Conservation (phyloP, 2,329 filamentous ascomycete species). For the Calycina marina region DNA sequence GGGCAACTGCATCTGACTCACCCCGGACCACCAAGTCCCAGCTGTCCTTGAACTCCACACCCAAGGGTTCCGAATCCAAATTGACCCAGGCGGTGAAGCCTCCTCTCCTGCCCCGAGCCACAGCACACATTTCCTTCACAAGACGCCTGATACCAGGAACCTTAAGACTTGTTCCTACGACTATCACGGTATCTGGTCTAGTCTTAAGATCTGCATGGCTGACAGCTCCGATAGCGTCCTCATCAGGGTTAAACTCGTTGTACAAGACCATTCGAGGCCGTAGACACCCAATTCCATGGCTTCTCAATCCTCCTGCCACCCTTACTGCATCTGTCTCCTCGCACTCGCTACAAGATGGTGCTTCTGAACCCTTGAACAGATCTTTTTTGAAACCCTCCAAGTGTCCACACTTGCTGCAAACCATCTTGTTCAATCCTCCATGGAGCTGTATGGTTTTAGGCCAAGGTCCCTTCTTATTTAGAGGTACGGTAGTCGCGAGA, state of each 20-base stretch:
- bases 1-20: constrained; percentile 77
- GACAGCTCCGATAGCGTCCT: constrained; percentile 87
- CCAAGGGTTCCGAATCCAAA: constrained; percentile 67
- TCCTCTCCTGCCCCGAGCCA: constrained; percentile 67
- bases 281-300: constrained; percentile 81
- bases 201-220: constrained; percentile 73
- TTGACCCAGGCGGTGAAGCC: constrained; percentile 94
- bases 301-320: constrained; percentile 69
- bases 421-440: constrained; percentile 88
- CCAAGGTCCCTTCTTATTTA: constrained; percentile 79
- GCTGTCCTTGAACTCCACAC: constrained; percentile 75
- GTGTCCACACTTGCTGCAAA: constrained; percentile 81
- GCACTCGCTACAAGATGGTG: constrained; percentile 68
- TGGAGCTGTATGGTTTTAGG: constrained; percentile 87
- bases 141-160: constrained; percentile 85
- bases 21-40: constrained; percentile 87
- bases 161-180: constrained; percentile 90
- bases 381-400: constrained; percentile 62
- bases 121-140: constrained; percentile 78
- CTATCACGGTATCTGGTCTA: constrained; percentile 80
- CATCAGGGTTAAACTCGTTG: constrained; percentile 93
- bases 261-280: constrained; percentile 92
- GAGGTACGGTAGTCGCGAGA: constrained; percentile 64
- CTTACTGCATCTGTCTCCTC: constrained; percentile 61
- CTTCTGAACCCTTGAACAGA: constrained; percentile 70